Base-by-base conservation (phyloP, 2,329 filamentous ascomycete species). In the Coniella vitis region DNA sequence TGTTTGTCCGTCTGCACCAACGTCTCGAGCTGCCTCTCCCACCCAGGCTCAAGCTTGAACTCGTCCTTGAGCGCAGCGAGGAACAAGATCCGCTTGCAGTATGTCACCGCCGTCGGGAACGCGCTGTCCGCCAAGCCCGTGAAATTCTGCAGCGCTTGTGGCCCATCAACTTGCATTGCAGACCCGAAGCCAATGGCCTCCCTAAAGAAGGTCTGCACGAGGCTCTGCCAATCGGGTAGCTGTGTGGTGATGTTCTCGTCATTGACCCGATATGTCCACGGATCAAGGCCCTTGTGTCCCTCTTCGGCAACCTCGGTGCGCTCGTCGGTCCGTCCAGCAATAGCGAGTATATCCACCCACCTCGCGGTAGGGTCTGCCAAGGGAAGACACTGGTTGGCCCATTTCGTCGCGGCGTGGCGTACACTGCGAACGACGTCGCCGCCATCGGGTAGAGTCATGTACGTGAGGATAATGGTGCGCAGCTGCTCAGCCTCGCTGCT, bases 231-330 rank as follows among this genome's bases (percentile, higher is more conserved):
- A 52, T 74, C 67, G 2, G 74, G 79, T 14, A 76, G 62, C 38
- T 53, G 54, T 45, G 51, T 62, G 3, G 68, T 62, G 36, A 65
- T 66, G 32, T 59, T 60, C n/a, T 65, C 69, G 36, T 70, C 66
- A 36, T 76, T 70, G 19, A 68, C 68, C 45, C 66, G 68, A 51
- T 73, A 70, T 0, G 70, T 75, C 74, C 75, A 78, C 12, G 79
- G 79, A 58, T 95, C 89, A 4, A 96, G 74, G 1, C 93, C 93
- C 64, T 89, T 90, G 53, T 81, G 83, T 2, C 90, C 93, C 68
- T 97, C 91, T 62, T 98, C 93, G 1, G 87, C 68, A 3, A 97
- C 83, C 61, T 97, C 91, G 52, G 83, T 85, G 39, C 86, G 79
- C 61, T 90, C 86, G 44, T 81, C 77, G 3, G 70, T 65, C 3